Evolutionary conservation across 1,284 basidiomycete genomes (phyloP), one percentile per base, ranked within the genome.

Genomic region (Phaffia rhodozyma): DNA sequence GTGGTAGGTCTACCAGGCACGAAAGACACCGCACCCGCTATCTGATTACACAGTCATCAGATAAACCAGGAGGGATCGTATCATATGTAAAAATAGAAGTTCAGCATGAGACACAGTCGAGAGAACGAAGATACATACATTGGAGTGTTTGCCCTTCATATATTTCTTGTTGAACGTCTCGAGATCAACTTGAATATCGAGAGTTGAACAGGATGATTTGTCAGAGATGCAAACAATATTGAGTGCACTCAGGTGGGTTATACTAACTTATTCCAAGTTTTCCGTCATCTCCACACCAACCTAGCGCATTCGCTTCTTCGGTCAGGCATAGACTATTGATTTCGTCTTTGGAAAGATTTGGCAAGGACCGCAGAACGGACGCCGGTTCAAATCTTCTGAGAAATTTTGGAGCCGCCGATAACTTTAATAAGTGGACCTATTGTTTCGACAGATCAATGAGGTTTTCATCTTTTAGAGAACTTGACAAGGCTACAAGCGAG

Each of bases 121-220:
- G 54, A 34, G 16, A 11, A 57, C 13, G n/a, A 13, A 23, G 4
- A 53, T 21, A 62, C 38, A 53, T 21, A 63, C 62, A 43, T 53
- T 60, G 58, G 62, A 53, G 47, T 64, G 62, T 29, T 64, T 64
- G 21, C 62, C 62, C 58, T 64, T 64, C 58, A 64, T 54, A 27
- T 47, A 59, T 1, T 51, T 58, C 30, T 59, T 63, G 23, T 49
- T 30, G 5, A 30, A 47, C 3, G 62, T 64, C 29, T 47, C 16
- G 27, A 60, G 27, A 11, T 60, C 48, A n/a, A 60, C 58, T 64
- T 48, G 6, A 7, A 60, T 27, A 21, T 9, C 23, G 38, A 16
- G 16, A 3, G 7, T 30, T 20, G 21, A 6, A 16, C 0, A 20
- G 9, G 47, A 58, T 6, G 55, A 11, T 29, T 3, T 34, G 55